These are phyloP conservation scores for Lepidopterella palustris DNA, from an alignment of 495 filamentous ascomycete species.

Conservation along the genomic window DNA sequence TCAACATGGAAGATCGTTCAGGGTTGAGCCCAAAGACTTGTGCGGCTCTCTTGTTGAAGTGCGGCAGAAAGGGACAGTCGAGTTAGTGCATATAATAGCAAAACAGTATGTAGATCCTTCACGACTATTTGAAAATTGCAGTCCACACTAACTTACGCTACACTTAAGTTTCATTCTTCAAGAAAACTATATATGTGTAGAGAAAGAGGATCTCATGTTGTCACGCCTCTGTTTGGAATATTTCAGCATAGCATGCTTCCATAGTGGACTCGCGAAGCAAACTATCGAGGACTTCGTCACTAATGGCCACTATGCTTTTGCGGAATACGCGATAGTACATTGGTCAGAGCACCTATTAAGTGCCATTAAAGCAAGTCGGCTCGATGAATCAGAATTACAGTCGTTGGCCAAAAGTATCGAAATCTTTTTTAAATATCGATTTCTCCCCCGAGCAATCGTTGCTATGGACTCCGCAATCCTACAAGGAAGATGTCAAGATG, in stretches of 20 bases:
- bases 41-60: slow-evolving; percentile 44
- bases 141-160: not conserved
- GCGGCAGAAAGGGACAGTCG: slow-evolving; percentile 32
- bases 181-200: not conserved
- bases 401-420: not conserved
- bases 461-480: not conserved
- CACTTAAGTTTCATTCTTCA: not conserved
- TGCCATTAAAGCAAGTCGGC: not conserved
- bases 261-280: not conserved
- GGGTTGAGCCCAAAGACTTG: slow-evolving; percentile 35
- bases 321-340: slow-evolving; percentile 3
- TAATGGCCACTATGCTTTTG: slow-evolving; percentile 5
- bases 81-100: slow-evolving; percentile 10
- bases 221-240: slow-evolving; percentile 8
- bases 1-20: slow-evolving; percentile 18
- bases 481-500: not conserved
- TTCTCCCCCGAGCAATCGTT: not conserved
- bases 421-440: not conserved
- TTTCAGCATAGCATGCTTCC: slow-evolving; percentile 1
- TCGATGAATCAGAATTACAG: not conserved
- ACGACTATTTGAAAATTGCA: not conserved
- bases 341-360: not conserved
- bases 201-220: slow-evolving; percentile 1
- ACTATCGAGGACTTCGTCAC: not conserved
- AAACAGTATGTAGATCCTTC: not conserved